Conservation (phyloP, 2,329 filamentous ascomycete species). For the Atkinsonella texensis region DNA sequence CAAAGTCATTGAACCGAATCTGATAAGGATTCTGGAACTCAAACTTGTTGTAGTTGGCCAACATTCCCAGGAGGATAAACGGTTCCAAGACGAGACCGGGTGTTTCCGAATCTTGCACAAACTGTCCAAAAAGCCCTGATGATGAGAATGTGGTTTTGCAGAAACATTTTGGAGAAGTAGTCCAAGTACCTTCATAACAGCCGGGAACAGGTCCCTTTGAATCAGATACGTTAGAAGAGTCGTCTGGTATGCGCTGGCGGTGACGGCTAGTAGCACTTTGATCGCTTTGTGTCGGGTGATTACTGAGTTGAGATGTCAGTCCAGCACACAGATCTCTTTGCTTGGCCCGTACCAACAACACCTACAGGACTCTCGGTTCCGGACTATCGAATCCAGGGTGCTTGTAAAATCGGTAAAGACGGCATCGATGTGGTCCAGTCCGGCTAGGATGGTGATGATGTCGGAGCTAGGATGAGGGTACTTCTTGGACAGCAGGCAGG, state of each 20-base stretch:
- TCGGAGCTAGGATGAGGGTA: conserved; percentile 94
- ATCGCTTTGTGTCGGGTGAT: conserved; percentile 69
- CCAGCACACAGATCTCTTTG: not conserved
- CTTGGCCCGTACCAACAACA: conserved; percentile 7
- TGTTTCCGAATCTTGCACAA: conserved; percentile 67
- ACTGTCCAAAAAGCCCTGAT: conserved; percentile 31
- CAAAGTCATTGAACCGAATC: conserved; percentile 83
- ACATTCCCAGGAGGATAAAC: conserved; percentile 70
- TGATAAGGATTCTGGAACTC: conserved; percentile 97
- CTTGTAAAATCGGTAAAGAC: conserved; percentile 83
- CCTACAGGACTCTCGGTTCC: conserved; percentile 60
- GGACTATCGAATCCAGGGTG: conserved; percentile 70
- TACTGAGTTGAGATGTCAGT: conserved; percentile 33
- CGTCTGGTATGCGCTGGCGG: conserved; percentile 91
- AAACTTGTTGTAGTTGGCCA: conserved; percentile 99
- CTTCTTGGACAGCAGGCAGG: conserved; percentile 70
- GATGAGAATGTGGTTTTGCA: conserved; percentile 2
- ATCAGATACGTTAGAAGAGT: conserved; percentile 91
- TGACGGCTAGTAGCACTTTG: conserved; percentile 68
- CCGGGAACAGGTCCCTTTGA: conserved; percentile 85
- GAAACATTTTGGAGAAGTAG: not conserved
- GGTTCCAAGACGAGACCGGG: conserved; percentile 55
- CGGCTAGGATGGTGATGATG: conserved; percentile 80
- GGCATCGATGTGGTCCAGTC: conserved; percentile 75
- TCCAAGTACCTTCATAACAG: conserved; percentile 71